Base-by-base conservation (phyloP, 257 asterid species). In the Nicotiana undulata region DNA sequence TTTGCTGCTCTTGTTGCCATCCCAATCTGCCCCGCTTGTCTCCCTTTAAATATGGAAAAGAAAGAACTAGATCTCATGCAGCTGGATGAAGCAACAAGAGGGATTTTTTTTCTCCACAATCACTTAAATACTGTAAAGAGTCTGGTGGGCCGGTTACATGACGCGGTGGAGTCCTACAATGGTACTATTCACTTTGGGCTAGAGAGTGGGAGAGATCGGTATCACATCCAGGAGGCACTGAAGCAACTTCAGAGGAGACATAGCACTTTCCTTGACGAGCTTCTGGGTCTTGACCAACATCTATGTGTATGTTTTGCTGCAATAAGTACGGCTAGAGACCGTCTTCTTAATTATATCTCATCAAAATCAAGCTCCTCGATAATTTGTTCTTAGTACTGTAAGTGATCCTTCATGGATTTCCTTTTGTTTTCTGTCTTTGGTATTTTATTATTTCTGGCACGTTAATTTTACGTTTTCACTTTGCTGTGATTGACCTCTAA, bases 271-370 rank as follows among this genome's bases (percentile, higher is more conserved):
- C 63, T 86, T 32, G 88, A 89, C 74, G 93, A 93, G 85, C 90
- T 94, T 18, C 81, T 52, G 68, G 93, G 90, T 84, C 97, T 94
- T 63, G 94, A 93, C 80, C 97, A 93, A 82, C 98, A 94, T 84
- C 79, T 94, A 72, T 89, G 92, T 82, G 86, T 93, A 51, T 91
- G 97, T 82, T 90, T 91, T 83, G 89, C 90, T 66, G 94, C 97
- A 4, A 90, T 91, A 60, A 94, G 91, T 80, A 88, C 94, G 40
- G 92, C 97, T 4, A 85, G 98, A 51, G 75, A 89, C 1, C 88
- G 88, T 75, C 94, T 94, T 28, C 92, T 93, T 49, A 81, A 86
- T 44, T 92, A 88, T 56, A 82, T 52, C 56, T 77, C 89, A 82
- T 66, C 81, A 79, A 51, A 65, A 32, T 81, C 79, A 82, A 28